Conservation (phyloP, 495 filamentous ascomycete genomes). For the Cercophora samala region DNA sequence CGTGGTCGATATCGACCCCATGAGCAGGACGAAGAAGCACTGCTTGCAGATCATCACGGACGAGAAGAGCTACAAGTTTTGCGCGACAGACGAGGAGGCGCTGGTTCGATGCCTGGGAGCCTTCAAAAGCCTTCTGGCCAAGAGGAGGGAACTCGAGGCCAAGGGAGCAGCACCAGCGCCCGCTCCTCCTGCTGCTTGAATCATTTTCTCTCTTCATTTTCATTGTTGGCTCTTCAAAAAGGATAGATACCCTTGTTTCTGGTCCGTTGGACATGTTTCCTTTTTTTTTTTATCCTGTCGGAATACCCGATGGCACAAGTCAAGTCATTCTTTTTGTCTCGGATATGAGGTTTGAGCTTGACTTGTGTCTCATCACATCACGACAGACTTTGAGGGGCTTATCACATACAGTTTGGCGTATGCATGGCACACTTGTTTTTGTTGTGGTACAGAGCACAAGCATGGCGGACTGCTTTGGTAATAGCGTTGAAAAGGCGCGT, state of each 20-base stretch:
- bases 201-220: constrained; percentile 3
- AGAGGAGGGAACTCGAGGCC: constrained; percentile 55
- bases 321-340: neutral
- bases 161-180: constrained; percentile 21
- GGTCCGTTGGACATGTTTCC: neutral
- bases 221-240: constrained; percentile 2
- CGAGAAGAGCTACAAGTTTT: constrained; percentile 88
- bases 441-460: no score
- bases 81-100: constrained; percentile 74
- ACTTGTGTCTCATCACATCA: neutral
- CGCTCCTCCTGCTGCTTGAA: neutral
- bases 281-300: neutral
- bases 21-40: constrained; percentile 76
- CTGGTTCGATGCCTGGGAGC: constrained; percentile 83
- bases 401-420: neutral
- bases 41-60: constrained; percentile 95
- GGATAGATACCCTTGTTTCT: constrained; percentile 3
- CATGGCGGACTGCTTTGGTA: neutral
- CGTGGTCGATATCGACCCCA: constrained; percentile 85
- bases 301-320: neutral
- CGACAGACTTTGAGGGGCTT: neutral
- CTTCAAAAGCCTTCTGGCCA: constrained; percentile 82
- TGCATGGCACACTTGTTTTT: neutral
- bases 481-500: neutral
- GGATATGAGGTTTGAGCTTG: neutral